Percentiles rank a stretch among this genome's conserved stretches.
phyloP scores from a whole-genome alignment of 768 basidiomycete genomes.

The Mycena albidolilacea region DNA sequence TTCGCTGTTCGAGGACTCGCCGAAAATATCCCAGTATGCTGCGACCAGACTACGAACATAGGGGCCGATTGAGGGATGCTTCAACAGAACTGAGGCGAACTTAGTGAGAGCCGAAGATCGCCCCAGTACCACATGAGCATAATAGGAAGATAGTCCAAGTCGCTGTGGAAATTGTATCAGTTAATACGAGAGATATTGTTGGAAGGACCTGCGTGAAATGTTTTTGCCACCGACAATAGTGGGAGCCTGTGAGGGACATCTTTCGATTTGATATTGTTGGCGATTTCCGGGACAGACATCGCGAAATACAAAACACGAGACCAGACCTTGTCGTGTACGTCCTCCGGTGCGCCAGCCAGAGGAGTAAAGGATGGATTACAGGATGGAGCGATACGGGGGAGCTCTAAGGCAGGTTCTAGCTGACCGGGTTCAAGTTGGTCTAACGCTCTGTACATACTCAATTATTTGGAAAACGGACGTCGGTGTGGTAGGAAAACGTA shows the following conservation, averaged over 20 bases:
- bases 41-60: neutral
- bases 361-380: conserved; percentile 15
- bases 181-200: no score
- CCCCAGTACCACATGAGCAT: neutral
- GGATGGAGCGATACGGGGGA: neutral
- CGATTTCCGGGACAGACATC: neutral
- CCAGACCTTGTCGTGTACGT: conserved; percentile 5
- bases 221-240: conserved; percentile 8
- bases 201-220: neutral
- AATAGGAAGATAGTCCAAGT: conserved; percentile 16
- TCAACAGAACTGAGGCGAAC: neutral
- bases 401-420: neutral
- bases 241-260: conserved; percentile 7
- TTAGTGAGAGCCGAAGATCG: neutral
- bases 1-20: neutral
- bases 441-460: no score
- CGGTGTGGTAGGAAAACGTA: no score
- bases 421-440: no score
- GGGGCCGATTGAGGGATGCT: neutral
- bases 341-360: conserved; percentile 1
- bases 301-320: conserved; percentile 20
- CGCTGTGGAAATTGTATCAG: neutral
- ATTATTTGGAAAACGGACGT: no score
- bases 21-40: neutral
- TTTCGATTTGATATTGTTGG: neutral